These are phyloP conservation scores for Aspergillus versicolor DNA, from an alignment of 2,329 filamentous ascomycete species.

Conservation along the genomic window DNA sequence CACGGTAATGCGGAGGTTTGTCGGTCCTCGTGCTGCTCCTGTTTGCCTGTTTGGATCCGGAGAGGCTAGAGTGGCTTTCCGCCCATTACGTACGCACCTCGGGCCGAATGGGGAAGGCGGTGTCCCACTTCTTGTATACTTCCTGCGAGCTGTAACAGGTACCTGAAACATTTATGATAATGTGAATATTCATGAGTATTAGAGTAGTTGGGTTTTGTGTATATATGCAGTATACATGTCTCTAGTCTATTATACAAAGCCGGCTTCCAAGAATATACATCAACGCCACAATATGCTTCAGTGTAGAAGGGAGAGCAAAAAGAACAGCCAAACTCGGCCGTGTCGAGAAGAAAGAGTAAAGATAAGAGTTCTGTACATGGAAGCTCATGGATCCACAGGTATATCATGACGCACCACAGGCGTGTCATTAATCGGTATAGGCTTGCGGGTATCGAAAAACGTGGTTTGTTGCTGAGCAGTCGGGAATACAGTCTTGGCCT, in stretches of 20 bases:
- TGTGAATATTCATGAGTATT: no score
- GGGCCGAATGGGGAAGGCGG: constrained; percentile 24
- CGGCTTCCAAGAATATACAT: not conserved
- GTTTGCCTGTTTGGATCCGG: constrained; percentile 15
- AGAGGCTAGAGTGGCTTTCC: constrained; percentile 42
- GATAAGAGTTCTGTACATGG: not conserved
- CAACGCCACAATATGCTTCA: constrained; percentile 20
- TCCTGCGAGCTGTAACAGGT: not conserved
- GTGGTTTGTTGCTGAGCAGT: not conserved
- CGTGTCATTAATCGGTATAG: no score
- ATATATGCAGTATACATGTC: not conserved
- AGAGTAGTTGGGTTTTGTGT: not conserved
- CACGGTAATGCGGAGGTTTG: constrained; percentile 10
- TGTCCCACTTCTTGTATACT: not conserved
- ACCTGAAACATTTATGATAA: no score
- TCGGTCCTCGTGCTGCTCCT: constrained; percentile 10
- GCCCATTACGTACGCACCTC: constrained; percentile 30
- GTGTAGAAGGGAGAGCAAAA: not conserved
- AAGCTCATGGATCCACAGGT: no score
- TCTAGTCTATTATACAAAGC: not conserved
- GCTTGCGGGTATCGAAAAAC: not conserved
- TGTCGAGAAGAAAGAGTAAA: not conserved
- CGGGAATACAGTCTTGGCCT: constrained; percentile 8
- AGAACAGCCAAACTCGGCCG: not conserved
- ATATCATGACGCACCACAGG: no score